These are phyloP conservation scores for Naganishia cerealis DNA, from an alignment of 1,284 basidiomycete genomes.

Conservation along the genomic window DNA sequence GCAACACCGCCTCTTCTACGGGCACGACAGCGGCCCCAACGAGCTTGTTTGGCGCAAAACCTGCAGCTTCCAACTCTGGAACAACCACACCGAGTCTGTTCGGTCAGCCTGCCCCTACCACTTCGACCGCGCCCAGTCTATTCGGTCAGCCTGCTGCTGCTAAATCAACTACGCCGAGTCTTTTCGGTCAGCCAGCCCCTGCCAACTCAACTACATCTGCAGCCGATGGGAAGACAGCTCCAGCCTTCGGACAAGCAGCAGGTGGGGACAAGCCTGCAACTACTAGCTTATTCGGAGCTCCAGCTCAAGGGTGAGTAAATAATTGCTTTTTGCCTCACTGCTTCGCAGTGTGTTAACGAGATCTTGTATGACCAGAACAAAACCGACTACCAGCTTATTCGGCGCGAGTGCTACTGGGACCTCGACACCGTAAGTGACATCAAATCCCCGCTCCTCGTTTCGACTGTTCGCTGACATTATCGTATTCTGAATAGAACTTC, in stretches of 20 bases:
- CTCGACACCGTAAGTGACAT: neutral
- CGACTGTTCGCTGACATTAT: neutral
- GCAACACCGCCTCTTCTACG: neutral
- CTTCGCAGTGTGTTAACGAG: neutral
- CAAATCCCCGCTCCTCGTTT: neutral
- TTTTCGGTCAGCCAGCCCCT: neutral
- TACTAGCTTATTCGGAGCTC: conserved; percentile 19
- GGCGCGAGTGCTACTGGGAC: neutral
- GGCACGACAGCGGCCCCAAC: conserved; percentile 10
- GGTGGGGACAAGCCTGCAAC: neutral
- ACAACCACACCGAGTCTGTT: neutral
- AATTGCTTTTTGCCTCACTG: no score
- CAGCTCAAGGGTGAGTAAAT: conserved; percentile 5
- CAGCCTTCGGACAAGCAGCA: conserved; percentile 1
- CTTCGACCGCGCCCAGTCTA: neutral
- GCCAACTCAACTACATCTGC: neutral
- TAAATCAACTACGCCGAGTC: neutral
- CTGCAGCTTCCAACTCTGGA: conserved; percentile 7
- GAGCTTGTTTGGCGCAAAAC: conserved; percentile 23
- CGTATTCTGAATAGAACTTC: neutral
- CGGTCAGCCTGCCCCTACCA: conserved; percentile 7
- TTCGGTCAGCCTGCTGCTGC: conserved; percentile 18
- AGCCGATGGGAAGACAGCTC: neutral
- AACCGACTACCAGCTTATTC: conserved; percentile 10
- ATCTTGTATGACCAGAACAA: neutral